Base-by-base conservation (phyloP, 108 stramenopile genomes). In the Skeletonema grethae region DNA sequence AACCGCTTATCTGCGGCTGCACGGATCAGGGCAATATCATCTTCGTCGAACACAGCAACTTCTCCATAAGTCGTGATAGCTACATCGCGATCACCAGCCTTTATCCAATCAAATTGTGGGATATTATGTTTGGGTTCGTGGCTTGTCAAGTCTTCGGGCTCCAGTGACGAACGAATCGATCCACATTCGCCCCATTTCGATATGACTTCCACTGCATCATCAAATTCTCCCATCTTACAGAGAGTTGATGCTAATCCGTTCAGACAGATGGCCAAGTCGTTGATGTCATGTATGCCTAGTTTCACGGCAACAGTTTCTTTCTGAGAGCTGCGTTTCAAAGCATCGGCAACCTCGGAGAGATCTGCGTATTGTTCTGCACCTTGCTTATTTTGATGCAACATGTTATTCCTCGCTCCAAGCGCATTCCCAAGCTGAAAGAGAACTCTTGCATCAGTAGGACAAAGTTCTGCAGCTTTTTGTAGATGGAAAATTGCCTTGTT, bases 141-240 rank as follows among this genome's bases (percentile, higher is more conserved):
- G 34, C 29, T 55, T 32, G 28, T 46, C 30, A 25, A 68, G 62
- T 72, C 67, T 57, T 79, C 78, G 2, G 63, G 31, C 38, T 70
- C 66, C 43, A 79, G 67, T 22, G 53, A 10, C 0, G 78, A 79
- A 28, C 71, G 64, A 31, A 79, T 67, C 7, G 70, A 72, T 2
- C 78, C 78, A 45, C 71, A 72, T 41, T 79, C 78, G 38, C 70
- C 78, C 78, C 78, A 79, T 41, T 59, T 67, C 62, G 72, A 70
- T 16, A 79, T 71, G 18, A 63, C 66, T 24, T 34, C 60, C 29
- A 79, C 8, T 50, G 71, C 78, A 61, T 55, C 72, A 20, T 58
- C 58, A 55, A 79, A 72, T 16, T 79, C 78, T 67, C 78, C 78
- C 61, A 72, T 65, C 25, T 79, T 71, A 29, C 71, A 79, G 2